phyloP scores from a whole-genome alignment of 2,329 filamentous ascomycete species.

The Xylariaceae sp. region DNA sequence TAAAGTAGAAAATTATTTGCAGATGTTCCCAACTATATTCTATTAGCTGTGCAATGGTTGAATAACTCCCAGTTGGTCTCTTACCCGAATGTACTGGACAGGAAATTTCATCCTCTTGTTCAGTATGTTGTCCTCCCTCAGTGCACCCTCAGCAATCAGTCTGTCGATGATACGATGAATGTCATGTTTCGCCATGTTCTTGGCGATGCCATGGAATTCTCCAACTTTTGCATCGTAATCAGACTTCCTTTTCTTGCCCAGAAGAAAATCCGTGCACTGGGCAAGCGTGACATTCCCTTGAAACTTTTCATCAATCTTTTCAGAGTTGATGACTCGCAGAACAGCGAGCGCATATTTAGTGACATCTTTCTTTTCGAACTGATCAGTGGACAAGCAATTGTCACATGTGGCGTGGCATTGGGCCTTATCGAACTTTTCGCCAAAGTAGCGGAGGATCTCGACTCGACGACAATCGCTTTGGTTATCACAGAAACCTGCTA shows the following conservation, averaged over 20 bases:
- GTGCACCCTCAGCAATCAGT: slow-evolving; percentile 69
- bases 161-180: slow-evolving; percentile 81
- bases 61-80: slow-evolving; percentile 19
- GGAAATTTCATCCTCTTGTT: slow-evolving; percentile 64
- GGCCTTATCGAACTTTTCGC: slow-evolving; percentile 71
- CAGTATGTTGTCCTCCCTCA: slow-evolving; percentile 67
- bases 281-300: slow-evolving; percentile 63
- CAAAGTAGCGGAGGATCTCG: slow-evolving; percentile 92
- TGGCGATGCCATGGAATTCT: slow-evolving; percentile 66
- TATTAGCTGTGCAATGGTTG: slow-evolving; percentile 19
- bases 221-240: slow-evolving; percentile 50
- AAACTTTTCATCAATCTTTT: slow-evolving; percentile 22
- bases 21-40: slow-evolving; percentile 38
- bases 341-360: slow-evolving; percentile 71
- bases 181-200: slow-evolving; percentile 68
- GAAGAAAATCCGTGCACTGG: slow-evolving; percentile 81
- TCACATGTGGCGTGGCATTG: slow-evolving; percentile 79
- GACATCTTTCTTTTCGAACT: slow-evolving; percentile 74
- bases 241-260: slow-evolving; percentile 63
- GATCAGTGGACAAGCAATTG: slow-evolving; percentile 75
- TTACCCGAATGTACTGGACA: slow-evolving; percentile 68
- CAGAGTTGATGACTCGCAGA: slow-evolving; percentile 64
- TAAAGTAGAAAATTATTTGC: slow-evolving; percentile 44
- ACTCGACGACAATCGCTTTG: slow-evolving; percentile 80
- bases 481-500: slow-evolving; percentile 89